Percentiles rank a stretch among this genome's conserved stretches.
Conservation (phyloP, 306 rosid species). For the Rubus idaeus region DNA sequence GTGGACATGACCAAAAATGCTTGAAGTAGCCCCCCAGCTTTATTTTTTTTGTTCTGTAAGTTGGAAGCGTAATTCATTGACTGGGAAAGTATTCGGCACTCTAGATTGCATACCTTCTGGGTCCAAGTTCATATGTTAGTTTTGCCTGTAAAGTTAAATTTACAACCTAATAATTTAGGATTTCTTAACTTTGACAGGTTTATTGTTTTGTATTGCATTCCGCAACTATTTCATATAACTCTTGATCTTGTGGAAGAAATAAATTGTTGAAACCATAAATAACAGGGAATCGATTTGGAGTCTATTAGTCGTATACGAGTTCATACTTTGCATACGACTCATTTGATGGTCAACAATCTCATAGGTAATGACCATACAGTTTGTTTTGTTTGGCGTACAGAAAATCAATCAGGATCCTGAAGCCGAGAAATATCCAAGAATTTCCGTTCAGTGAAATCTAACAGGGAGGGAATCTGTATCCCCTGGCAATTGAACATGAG, state of each 20-base stretch:
- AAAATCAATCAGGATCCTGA: slow-evolving; percentile 43
- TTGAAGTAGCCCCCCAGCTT: background rate
- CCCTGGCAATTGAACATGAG: slow-evolving; percentile 16
- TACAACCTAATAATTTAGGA: background rate
- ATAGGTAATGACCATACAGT: background rate
- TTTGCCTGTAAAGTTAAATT: background rate
- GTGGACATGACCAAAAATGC: background rate
- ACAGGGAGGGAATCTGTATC: slow-evolving; percentile 2
- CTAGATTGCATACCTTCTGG: background rate
- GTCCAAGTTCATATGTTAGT: background rate
- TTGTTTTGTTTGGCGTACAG: slow-evolving; percentile 32
- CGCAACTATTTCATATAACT: background rate
- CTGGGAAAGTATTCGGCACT: background rate
- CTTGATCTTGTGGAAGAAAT: background rate
- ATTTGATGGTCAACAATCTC: background rate
- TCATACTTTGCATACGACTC: background rate
- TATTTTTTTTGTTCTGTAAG: background rate
- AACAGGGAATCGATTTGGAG: background rate
- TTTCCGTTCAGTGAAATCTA: slow-evolving; percentile 13
- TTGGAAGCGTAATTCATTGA: background rate
- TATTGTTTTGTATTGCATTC: background rate
- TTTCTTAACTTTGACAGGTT: background rate
- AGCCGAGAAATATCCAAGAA: slow-evolving; percentile 18
- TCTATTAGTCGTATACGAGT: background rate
- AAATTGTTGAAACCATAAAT: background rate